Evolutionary conservation across 768 basidiomycete species (phyloP).

Genomic region (Hypholoma fasciculare): DNA sequence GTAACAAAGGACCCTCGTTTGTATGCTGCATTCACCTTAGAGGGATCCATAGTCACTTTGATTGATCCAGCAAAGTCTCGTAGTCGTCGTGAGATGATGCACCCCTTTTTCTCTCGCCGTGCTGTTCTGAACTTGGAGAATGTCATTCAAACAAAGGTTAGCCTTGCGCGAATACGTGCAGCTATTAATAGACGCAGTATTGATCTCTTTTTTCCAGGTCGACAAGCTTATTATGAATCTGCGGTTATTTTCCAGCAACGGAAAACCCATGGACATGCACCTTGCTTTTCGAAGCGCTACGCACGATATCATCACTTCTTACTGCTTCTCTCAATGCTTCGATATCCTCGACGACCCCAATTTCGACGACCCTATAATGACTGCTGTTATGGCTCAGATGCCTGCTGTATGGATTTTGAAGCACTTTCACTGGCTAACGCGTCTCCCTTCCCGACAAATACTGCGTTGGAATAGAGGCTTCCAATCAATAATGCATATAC

Average conservation of each 20-base stretch:
- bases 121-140: slow-evolving; percentile 35
- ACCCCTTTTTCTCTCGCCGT: slow-evolving; percentile 38
- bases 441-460: slow-evolving; percentile 6
- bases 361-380: slow-evolving; percentile 35
- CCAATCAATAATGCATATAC: neutral
- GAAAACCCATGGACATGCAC: slow-evolving; percentile 33
- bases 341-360: slow-evolving; percentile 29
- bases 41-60: slow-evolving; percentile 35
- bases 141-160: slow-evolving; percentile 31
- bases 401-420: slow-evolving; percentile 31
- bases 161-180: neutral
- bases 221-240: slow-evolving; percentile 27
- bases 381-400: slow-evolving; percentile 28
- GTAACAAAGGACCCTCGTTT: slow-evolving; percentile 39
- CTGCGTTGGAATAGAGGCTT: neutral
- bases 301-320: slow-evolving; percentile 42
- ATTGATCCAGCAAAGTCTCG: slow-evolving; percentile 33
- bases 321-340: slow-evolving; percentile 36
- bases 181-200: neutral
- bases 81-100: slow-evolving; percentile 28
- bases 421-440: slow-evolving; percentile 28
- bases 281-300: slow-evolving; percentile 41
- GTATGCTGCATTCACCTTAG: slow-evolving; percentile 37
- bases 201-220: slow-evolving; percentile 22
- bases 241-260: slow-evolving; percentile 1